phyloP scores from a whole-genome alignment of 1,139 yeast species.

The Eremothecium coryli region DNA sequence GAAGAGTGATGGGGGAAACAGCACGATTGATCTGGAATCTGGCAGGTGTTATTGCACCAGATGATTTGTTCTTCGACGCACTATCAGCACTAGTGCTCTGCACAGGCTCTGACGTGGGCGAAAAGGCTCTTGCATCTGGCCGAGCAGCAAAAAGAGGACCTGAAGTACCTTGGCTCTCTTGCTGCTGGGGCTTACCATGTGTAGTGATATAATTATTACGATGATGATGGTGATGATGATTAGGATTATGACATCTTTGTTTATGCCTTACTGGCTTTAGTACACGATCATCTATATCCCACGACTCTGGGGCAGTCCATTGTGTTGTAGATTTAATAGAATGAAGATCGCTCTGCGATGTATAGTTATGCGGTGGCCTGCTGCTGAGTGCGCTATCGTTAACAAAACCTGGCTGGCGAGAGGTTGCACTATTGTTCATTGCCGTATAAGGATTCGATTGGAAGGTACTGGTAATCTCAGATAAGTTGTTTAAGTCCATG shows the following conservation, averaged over 20 bases:
- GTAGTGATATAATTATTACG: not conserved
- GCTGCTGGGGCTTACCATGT: too few relatives aligned
- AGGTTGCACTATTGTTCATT: not conserved
- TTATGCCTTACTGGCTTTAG: slow-evolving; percentile 11
- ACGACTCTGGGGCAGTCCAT: slow-evolving; percentile 71
- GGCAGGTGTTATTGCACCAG: not conserved
- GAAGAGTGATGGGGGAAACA: slow-evolving; percentile 2
- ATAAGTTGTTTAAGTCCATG: slow-evolving; percentile 25
- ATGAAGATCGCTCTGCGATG: slow-evolving; percentile 8
- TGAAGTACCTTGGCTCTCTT: too few relatives aligned
- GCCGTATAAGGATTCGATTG: slow-evolving; percentile 6
- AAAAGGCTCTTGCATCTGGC: too few relatives aligned
- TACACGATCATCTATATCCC: slow-evolving; percentile 52
- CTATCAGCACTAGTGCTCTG: not conserved
- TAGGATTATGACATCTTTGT: slow-evolving; percentile 10
- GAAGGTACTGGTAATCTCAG: slow-evolving; percentile 24
- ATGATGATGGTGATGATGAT: slow-evolving; percentile 10
- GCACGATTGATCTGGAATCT: not conserved
- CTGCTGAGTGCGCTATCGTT: slow-evolving; percentile 8
- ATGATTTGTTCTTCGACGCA: not conserved
- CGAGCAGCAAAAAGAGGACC: too few relatives aligned
- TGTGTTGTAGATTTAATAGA: slow-evolving; percentile 9
- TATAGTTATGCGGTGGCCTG: slow-evolving; percentile 14
- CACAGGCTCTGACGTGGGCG: not conserved
- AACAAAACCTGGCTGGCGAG: slow-evolving; percentile 3